phyloP scores from a whole-genome alignment of 2,329 filamentous ascomycete genomes.

The Paecilomyces sp. region DNA sequence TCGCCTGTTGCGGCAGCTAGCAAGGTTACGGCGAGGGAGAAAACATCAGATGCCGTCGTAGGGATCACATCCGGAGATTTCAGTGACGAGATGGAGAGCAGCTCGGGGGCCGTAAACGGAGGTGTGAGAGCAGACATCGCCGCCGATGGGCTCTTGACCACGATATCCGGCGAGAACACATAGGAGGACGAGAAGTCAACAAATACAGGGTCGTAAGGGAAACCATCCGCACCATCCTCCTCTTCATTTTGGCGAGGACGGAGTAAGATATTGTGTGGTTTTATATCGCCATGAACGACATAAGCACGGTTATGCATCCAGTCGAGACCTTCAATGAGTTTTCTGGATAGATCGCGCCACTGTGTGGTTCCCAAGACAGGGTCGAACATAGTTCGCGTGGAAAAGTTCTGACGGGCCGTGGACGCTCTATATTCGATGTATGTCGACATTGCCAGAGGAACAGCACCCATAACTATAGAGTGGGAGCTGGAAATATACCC shows the following conservation, averaged over 20 bases:
- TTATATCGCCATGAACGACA: constrained; percentile 36
- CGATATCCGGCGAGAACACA: constrained; percentile 7
- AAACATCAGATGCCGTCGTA: constrained; percentile 37
- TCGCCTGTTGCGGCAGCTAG: constrained; percentile 40
- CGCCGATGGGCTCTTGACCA: constrained; percentile 10
- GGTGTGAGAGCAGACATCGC: constrained; percentile 35
- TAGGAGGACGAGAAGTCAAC: constrained; percentile 40
- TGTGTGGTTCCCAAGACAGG: constrained; percentile 33
- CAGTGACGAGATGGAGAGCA: constrained; percentile 30
- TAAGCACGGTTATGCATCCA: constrained; percentile 36
- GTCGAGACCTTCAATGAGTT: constrained; percentile 32
- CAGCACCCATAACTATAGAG: constrained; percentile 38
- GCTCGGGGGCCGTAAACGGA: constrained; percentile 39
- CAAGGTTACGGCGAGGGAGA: constrained; percentile 39
- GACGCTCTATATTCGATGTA: constrained; percentile 32
- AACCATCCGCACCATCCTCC: constrained; percentile 9
- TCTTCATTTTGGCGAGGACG: constrained; percentile 13
- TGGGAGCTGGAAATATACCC: constrained; percentile 32
- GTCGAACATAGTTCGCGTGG: constrained; percentile 38
- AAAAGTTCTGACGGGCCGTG: constrained; percentile 20
- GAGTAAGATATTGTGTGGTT: constrained; percentile 25
- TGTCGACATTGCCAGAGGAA: constrained; percentile 35
- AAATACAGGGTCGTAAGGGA: constrained; percentile 35
- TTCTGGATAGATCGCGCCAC: constrained; percentile 35
- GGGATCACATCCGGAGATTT: constrained; percentile 25